Evolutionary conservation across 1,284 basidiomycete species (phyloP).

Genomic region (Pyrrhoderma lamaoense): DNA sequence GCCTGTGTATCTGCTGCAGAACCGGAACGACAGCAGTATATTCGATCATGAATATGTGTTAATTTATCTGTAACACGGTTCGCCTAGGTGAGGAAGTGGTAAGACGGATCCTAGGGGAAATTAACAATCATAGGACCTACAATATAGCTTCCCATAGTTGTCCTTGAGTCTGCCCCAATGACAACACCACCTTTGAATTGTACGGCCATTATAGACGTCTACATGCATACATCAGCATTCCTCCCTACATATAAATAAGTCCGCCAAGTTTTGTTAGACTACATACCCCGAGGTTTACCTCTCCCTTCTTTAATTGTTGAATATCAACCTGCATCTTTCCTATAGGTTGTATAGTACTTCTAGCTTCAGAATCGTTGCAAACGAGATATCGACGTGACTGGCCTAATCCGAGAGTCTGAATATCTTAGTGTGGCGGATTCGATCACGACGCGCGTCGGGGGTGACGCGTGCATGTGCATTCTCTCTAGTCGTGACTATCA

Average conservation of each 20-base stretch:
- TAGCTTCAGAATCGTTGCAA: too few species aligned
- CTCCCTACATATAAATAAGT: neutral
- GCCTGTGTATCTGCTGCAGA: conserved; percentile 98
- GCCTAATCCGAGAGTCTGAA: too few species aligned
- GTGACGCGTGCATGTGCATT: conserved; percentile 42
- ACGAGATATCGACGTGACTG: conserved; percentile 22
- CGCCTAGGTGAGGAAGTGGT: conserved; percentile 44
- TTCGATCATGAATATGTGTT: conserved; percentile 93
- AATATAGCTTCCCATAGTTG: conserved; percentile 95
- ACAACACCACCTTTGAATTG: conserved; percentile 94
- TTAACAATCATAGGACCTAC: conserved; percentile 37
- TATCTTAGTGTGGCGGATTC: too few species aligned
- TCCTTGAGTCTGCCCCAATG: conserved; percentile 94
- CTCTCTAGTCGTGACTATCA: conserved; percentile 18
- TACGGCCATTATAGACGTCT: conserved; percentile 99
- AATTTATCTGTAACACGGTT: conserved; percentile 99
- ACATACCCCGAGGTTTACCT: conserved; percentile 91
- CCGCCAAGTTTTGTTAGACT: neutral
- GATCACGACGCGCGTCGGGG: conserved; percentile 34
- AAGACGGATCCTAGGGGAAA: neutral
- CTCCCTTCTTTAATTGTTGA: conserved; percentile 78
- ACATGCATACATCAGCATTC: conserved; percentile 13
- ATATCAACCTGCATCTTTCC: conserved; percentile 65
- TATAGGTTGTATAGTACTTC: neutral
- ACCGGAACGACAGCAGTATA: conserved; percentile 98